A percentile compares a stretch with the other conserved stretches of the same genome.
phyloP scores from a whole-genome alignment of 1,284 basidiomycete species.

The Ceratobasidium sp. region DNA sequence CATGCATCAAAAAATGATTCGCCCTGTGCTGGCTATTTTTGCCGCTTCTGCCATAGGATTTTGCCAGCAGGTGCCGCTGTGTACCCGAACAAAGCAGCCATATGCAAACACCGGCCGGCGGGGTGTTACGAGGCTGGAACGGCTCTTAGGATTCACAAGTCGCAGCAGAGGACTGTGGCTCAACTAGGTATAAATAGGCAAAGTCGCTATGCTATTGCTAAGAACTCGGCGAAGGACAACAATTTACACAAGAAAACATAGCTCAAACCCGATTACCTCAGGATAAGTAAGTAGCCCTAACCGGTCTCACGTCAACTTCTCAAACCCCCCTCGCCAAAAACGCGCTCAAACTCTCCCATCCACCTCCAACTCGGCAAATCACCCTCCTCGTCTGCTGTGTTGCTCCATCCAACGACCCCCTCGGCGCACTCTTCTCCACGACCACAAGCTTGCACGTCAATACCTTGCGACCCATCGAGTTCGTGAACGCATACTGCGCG shows the following conservation, averaged over 20 bases:
- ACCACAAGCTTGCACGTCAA: conserved; percentile 84
- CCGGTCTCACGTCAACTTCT: background rate
- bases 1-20: background rate
- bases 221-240: background rate
- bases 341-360: conserved; percentile 51
- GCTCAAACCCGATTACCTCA: background rate
- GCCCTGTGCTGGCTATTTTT: background rate
- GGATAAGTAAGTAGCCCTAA: background rate
- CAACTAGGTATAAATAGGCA: background rate
- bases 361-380: conserved; percentile 86
- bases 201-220: background rate
- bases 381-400: conserved; percentile 75
- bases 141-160: too few species aligned
- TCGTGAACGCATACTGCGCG: conserved; percentile 85
- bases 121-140: too few species aligned
- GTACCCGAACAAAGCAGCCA: too few species aligned
- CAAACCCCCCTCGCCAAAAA: conserved; percentile 29
- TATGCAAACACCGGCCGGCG: too few species aligned
- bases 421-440: conserved; percentile 61
- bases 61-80: background rate
- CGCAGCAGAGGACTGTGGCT: background rate
- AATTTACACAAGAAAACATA: background rate
- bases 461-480: conserved; percentile 72
- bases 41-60: background rate
- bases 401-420: conserved; percentile 63